Evolutionary conservation across 1,284 basidiomycete genomes (phyloP).

Genomic region (Porodaedalea pini): DNA sequence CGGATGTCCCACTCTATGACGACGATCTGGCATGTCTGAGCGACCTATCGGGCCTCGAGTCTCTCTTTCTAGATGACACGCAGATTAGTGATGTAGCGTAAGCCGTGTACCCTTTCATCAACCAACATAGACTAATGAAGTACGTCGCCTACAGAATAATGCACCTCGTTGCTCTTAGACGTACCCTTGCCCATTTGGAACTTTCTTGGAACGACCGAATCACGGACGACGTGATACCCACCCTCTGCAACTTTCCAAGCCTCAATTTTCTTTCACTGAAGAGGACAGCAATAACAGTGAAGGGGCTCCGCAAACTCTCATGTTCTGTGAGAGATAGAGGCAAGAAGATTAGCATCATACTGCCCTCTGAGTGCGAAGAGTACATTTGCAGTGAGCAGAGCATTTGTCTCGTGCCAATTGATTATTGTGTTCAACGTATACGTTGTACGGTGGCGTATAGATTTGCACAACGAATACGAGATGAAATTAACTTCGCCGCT

Average conservation of each 20-base stretch:
- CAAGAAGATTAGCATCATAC: slow-evolving; percentile 44
- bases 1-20: slow-evolving; percentile 42
- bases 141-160: slow-evolving; percentile 38
- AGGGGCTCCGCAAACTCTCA: slow-evolving; percentile 50
- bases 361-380: slow-evolving; percentile 47
- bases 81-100: slow-evolving; percentile 61
- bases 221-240: slow-evolving; percentile 52
- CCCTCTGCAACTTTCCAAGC: slow-evolving; percentile 44
- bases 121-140: slow-evolving; percentile 1
- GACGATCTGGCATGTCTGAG: slow-evolving; percentile 49
- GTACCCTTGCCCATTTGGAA: slow-evolving; percentile 47
- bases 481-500: slow-evolving; percentile 46
- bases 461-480: slow-evolving; percentile 44
- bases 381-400: slow-evolving; percentile 49
- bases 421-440: neutral
- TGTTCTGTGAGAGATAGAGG: slow-evolving; percentile 33
- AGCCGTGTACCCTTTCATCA: slow-evolving; percentile 22
- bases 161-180: slow-evolving; percentile 51
- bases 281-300: slow-evolving; percentile 52
- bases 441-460: slow-evolving; percentile 29
- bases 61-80: slow-evolving; percentile 50
- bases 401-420: neutral
- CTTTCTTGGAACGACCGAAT: slow-evolving; percentile 50
- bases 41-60: slow-evolving; percentile 47
- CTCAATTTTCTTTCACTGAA: slow-evolving; percentile 49